Base-by-base conservation (phyloP, 1,139 yeast species). In the Hemisphaericaspora subhashii region DNA sequence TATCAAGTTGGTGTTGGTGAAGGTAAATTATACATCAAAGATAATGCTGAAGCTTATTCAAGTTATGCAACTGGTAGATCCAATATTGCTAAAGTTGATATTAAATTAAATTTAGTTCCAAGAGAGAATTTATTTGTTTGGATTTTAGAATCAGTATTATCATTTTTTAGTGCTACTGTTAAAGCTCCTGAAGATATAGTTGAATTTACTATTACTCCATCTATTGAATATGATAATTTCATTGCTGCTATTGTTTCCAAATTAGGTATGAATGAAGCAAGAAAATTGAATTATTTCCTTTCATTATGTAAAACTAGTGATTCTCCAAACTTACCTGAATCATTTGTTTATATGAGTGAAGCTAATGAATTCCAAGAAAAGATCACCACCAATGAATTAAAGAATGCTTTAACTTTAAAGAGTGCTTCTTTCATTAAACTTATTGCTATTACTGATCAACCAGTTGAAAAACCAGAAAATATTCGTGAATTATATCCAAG, bases 291-390 rank as follows among this genome's bases (percentile, higher is more conserved):
- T 66, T 92, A 88, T 67, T 90, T 69, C 64, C 72, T 90, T 57
- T 85, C 96, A 1, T 74, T 90, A 56, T 87, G 98, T 50, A 86
- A 79, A 54, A 88, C 96, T 29, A 56, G 84, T 28, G 87, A 82
- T 55, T 82, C 89, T 22, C 61, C 75, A 22, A 73, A 76, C 51
- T 69, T 90, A 53, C 96, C 97, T 34, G 56, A 66, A 39, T 79
- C 85, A 42, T 85, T 77, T 58, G 96, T 89, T 16, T 87, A 81
- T 66, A 90, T 92, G 98, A 74, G 87, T 53, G 98, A 92, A 69
- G 80, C 80, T 42, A 76, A 81, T 45, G 98, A 90, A 59, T 72
- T 87, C 63, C 88, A 83, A 52, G 88, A 82, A 6, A 69, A 78
- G 48, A 65, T 85, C 42, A 72, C 75, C 48, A 72, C 79, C 36